A percentile compares a stretch with the other conserved stretches of the same genome.
These are phyloP conservation scores for Eremothecium coryli DNA, from an alignment of 1,139 yeast species.

Conservation along the genomic window DNA sequence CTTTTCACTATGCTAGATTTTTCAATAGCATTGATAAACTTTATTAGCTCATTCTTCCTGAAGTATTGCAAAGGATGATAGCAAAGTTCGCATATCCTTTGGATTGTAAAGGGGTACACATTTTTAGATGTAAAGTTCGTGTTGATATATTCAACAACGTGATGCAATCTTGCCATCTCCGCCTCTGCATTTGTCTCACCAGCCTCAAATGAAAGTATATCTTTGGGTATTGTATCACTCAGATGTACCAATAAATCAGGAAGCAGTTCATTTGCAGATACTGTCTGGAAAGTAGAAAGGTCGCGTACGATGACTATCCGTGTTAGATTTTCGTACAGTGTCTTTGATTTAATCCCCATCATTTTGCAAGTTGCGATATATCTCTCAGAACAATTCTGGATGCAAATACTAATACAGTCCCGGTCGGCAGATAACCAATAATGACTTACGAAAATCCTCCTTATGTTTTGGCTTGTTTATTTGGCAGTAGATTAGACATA, in stretches of 20 bases:
- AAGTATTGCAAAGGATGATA: conserved; percentile 29
- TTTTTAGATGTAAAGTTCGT: conserved; percentile 14
- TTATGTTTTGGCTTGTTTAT: too few species aligned
- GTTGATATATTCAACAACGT: conserved; percentile 13
- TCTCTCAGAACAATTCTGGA: too few species aligned
- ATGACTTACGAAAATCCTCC: too few species aligned
- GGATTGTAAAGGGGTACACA: conserved; percentile 27
- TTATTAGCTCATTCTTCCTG: conserved; percentile 20
- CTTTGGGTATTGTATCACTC: conserved; percentile 22
- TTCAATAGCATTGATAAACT: conserved; percentile 25
- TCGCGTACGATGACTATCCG: conserved; percentile 16
- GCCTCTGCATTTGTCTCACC: neutral
- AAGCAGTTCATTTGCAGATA: conserved; percentile 14
- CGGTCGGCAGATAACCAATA: too few species aligned
- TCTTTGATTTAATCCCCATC: conserved; percentile 25
- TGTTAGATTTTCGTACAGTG: conserved; percentile 16
- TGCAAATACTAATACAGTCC: too few species aligned
- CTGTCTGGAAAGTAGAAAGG: conserved; percentile 9
- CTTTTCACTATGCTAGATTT: conserved; percentile 22
- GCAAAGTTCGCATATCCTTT: conserved; percentile 28
- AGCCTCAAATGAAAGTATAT: conserved; percentile 12
- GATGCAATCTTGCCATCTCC: conserved; percentile 8
- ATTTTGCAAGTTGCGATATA: too few species aligned
- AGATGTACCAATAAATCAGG: conserved; percentile 20
- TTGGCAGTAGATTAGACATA: too few species aligned